Percentiles rank a stretch among this genome's conserved stretches.
Evolutionary conservation across 306 rosid species (phyloP).

Genomic region (Hippophae gyantsensis): DNA sequence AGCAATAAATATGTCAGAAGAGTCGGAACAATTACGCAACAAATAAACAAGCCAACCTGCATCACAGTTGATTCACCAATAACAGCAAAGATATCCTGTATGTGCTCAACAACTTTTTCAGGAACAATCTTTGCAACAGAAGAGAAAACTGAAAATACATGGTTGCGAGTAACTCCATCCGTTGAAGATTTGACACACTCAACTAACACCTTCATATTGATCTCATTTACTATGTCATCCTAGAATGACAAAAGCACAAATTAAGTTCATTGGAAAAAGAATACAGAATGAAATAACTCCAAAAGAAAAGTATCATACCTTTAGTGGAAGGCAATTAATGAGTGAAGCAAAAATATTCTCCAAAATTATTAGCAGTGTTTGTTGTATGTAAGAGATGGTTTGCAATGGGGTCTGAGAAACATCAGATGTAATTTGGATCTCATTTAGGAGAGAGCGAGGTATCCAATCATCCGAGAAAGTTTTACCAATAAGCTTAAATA

Average conservation of each 20-base stretch:
- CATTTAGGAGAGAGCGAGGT: constrained; percentile 22
- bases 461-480: constrained; percentile 49
- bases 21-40: not conserved
- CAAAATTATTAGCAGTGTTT: constrained; percentile 62
- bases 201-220: constrained; percentile 46
- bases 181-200: constrained; percentile 46
- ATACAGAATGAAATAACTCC: constrained; percentile 8
- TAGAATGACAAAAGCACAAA: constrained; percentile 24
- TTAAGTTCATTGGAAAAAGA: not conserved
- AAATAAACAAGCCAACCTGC: constrained; percentile 46
- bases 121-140: constrained; percentile 54
- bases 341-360: constrained; percentile 60
- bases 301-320: constrained; percentile 27
- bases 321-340: constrained; percentile 16
- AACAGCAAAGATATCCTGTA: constrained; percentile 55
- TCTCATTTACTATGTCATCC: constrained; percentile 34
- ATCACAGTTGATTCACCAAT: constrained; percentile 65
- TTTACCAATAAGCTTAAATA: constrained; percentile 53
- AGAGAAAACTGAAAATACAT: constrained; percentile 57
- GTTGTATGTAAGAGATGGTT: constrained; percentile 48
- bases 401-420: constrained; percentile 25
- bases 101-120: constrained; percentile 45
- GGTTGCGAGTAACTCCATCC: constrained; percentile 59
- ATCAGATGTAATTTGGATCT: constrained; percentile 19
- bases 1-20: no score